Conservation (phyloP, 2,329 filamentous ascomycete species). For the Diaporthe citrichinensis region DNA sequence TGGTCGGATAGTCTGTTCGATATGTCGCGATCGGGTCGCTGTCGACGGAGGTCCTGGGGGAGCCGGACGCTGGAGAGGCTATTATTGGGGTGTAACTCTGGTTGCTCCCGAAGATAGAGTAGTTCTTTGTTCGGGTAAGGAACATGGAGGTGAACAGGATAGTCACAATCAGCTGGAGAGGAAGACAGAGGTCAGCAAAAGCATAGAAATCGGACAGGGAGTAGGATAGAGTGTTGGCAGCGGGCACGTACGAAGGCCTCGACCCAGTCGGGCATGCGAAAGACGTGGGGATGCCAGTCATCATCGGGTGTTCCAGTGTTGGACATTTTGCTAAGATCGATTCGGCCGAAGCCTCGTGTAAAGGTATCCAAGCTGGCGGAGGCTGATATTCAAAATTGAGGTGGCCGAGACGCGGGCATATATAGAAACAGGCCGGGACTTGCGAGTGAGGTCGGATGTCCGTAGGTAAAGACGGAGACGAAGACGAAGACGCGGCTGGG, state of each 20-base stretch:
- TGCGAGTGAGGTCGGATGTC: neutral
- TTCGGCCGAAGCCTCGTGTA: neutral
- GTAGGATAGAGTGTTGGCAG: neutral
- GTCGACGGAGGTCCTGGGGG: slow-evolving; percentile 42
- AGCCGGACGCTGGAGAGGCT: slow-evolving; percentile 39
- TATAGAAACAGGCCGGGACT: neutral
- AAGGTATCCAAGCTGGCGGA: neutral
- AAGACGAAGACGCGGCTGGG: neutral
- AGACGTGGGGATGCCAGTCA: slow-evolving; percentile 43
- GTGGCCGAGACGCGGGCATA: neutral
- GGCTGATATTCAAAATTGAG: neutral
- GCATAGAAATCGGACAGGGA: neutral
- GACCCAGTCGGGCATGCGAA: slow-evolving; percentile 52
- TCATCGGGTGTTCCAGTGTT: slow-evolving; percentile 28
- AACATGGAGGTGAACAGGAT: slow-evolving; percentile 56
- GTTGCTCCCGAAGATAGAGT: slow-evolving; percentile 49
- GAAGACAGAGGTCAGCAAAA: neutral
- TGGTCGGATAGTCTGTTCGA: slow-evolving; percentile 47
- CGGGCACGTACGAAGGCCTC: slow-evolving; percentile 50
- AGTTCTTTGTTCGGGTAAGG: slow-evolving; percentile 53
- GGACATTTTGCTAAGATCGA: slow-evolving; percentile 12
- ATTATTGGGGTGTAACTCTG: slow-evolving; percentile 35
- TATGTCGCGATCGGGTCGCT: slow-evolving; percentile 43
- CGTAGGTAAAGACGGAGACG: neutral
- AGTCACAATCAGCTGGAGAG: slow-evolving; percentile 52